Evolutionary conservation across 164 flowering plant genomes (phyloP).

Genomic region (Pachysandra terminalis): DNA sequence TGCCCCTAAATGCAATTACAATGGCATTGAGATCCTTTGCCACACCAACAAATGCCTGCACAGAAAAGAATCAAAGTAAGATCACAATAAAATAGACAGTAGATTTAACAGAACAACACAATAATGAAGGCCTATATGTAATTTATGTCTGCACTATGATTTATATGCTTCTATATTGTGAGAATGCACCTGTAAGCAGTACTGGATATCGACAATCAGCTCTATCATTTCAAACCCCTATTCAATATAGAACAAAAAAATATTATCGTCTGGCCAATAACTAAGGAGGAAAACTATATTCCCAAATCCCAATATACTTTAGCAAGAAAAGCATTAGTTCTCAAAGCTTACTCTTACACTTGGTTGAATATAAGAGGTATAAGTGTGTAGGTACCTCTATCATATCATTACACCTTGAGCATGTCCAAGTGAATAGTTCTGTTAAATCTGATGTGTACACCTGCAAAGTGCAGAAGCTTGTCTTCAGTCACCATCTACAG

Average conservation of each 20-base stretch:
- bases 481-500: constrained; percentile 11
- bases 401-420: constrained; percentile 74
- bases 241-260: constrained; percentile 2
- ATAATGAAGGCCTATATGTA: neutral
- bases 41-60: constrained; percentile 93
- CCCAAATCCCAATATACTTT: too few species aligned
- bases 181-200: constrained; percentile 81
- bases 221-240: constrained; percentile 95
- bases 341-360: neutral
- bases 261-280: neutral
- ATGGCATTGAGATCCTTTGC: constrained; percentile 75
- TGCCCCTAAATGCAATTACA: constrained; percentile 94
- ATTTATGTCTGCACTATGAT: neutral
- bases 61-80: neutral
- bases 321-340: neutral
- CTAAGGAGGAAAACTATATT: neutral
- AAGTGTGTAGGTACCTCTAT: constrained; percentile 59
- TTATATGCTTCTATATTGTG: neutral
- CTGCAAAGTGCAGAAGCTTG: constrained; percentile 37
- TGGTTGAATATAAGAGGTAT: neutral
- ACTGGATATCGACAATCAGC: constrained; percentile 84
- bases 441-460: constrained; percentile 93
- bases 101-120: neutral
- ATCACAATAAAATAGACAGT: neutral
- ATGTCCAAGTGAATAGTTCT: constrained; percentile 91